Base-by-base conservation (phyloP, 2,329 filamentous ascomycete genomes). In the Fusarium sarcochroum region DNA sequence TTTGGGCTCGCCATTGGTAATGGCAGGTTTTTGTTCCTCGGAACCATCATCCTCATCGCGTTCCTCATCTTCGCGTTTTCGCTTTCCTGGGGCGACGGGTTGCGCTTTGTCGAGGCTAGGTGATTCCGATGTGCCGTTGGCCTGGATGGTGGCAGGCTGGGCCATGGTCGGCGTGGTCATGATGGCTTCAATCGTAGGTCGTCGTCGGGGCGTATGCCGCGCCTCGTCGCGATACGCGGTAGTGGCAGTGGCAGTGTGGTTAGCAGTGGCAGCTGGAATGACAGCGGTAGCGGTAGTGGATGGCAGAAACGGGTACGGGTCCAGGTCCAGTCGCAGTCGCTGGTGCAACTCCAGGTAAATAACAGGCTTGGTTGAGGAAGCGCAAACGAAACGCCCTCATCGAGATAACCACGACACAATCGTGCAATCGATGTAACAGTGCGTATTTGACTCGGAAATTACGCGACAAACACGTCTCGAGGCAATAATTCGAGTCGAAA, bases 41-140 rank as follows among this genome's bases (percentile, higher is more conserved):
- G 58, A 66, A n/a, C 76, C 77, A 61, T 70, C 69, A 18, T 73
- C 75, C 25, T 73, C 74, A 21, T 77, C 75, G 58, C 66, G 72
- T 7, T 82, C 82, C 69, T 83, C 81, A 61, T 75, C 80, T 42
- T 63, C 57, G 82, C 87, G 87, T 80, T 90, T 90, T 77, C 87
- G 82, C 80, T 90, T 90, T 59, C 80, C 80, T 25, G 82, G 77
- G 34, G 81, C 72, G 53, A 76, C 74, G 50, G 77, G 72, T 52
- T 76, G 76, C 44, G 71, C 73, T 60, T 75, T 69, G 37, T 77
- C 76, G 48, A 73, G 70, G 46, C 73, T 75, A 48, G 72, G 71
- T 23, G 80, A 79, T 64, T 78, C 80, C 54, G 78, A 72, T 55
- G 79, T 76, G 71, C 83, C 84, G 76, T 85, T 84, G 57, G 75